Evolutionary conservation across 192 early-diverging fungal species (phyloP).

Genomic region (Gorgonomyces haynaldii): DNA sequence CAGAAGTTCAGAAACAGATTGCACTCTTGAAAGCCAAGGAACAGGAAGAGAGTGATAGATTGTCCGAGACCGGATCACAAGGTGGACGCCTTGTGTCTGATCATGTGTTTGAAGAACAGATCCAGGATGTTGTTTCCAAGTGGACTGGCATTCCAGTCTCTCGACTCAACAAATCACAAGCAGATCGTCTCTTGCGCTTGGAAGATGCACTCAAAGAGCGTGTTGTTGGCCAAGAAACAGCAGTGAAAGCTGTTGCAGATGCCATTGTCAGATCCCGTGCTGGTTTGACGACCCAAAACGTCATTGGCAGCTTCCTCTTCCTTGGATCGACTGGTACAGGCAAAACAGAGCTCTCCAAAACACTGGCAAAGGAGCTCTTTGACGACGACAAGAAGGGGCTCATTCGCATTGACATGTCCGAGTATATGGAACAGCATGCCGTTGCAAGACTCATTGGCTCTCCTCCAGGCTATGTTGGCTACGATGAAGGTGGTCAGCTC

Average conservation of each 20-base stretch:
- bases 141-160: constrained; percentile 97
- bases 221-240: constrained; percentile 87
- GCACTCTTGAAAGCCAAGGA: constrained; percentile 56
- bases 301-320: constrained; percentile 89
- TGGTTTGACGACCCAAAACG: constrained; percentile 65
- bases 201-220: constrained; percentile 64
- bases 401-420: constrained; percentile 96
- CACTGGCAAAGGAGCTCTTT: constrained; percentile 68
- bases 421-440: constrained; percentile 88
- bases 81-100: constrained; percentile 61
- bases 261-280: constrained; percentile 85
- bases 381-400: constrained; percentile 96
- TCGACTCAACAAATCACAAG: constrained; percentile 72
- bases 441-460: constrained; percentile 87
- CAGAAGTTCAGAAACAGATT: constrained; percentile 72
- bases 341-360: constrained; percentile 59
- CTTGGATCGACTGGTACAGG: constrained; percentile 95
- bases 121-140: constrained; percentile 83
- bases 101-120: constrained; percentile 79
- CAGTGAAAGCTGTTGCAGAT: constrained; percentile 81
- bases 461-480: constrained; percentile 95
- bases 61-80: constrained; percentile 26
- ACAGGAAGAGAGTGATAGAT: constrained; percentile 48
- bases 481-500: constrained; percentile 91
- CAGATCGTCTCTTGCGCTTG: constrained; percentile 72